Conservation (phyloP, 257 asterid species). For the Marsdenia floribunda region DNA sequence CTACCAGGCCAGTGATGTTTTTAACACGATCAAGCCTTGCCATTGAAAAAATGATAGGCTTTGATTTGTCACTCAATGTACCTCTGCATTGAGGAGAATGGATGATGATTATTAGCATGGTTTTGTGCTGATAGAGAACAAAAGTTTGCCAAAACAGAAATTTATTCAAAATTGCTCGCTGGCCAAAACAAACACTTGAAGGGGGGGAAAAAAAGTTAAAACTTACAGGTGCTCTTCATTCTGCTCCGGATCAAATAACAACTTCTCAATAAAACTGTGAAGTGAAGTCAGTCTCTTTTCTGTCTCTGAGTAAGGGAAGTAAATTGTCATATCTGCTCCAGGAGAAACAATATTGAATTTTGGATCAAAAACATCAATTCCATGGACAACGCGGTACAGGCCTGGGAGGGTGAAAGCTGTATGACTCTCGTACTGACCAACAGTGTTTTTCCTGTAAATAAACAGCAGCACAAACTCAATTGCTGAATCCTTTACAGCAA, state of each 20-base stretch:
- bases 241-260: conserved; percentile 76
- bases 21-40: conserved; percentile 97
- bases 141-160: neutral
- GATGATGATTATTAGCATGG: conserved; percentile 1
- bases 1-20: conserved; percentile 88
- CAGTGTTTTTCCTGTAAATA: conserved; percentile 69
- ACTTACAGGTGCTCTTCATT: conserved; percentile 80
- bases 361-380: conserved; percentile 92
- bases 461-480: neutral
- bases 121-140: neutral
- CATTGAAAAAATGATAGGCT: conserved; percentile 94
- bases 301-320: conserved; percentile 63
- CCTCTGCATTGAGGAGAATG: conserved; percentile 47
- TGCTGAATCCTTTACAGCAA: neutral
- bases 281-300: conserved; percentile 74
- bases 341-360: conserved; percentile 99
- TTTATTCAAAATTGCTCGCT: neutral
- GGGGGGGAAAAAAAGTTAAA: neutral
- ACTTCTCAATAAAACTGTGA: conserved; percentile 61
- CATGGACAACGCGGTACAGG: conserved; percentile 94
- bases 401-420: conserved; percentile 86
- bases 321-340: conserved; percentile 83
- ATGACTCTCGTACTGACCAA: conserved; percentile 95
- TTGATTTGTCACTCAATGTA: conserved; percentile 50
- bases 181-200: neutral